phyloP scores from a whole-genome alignment of 2,329 filamentous ascomycete genomes.

The Diaporthe velutina region DNA sequence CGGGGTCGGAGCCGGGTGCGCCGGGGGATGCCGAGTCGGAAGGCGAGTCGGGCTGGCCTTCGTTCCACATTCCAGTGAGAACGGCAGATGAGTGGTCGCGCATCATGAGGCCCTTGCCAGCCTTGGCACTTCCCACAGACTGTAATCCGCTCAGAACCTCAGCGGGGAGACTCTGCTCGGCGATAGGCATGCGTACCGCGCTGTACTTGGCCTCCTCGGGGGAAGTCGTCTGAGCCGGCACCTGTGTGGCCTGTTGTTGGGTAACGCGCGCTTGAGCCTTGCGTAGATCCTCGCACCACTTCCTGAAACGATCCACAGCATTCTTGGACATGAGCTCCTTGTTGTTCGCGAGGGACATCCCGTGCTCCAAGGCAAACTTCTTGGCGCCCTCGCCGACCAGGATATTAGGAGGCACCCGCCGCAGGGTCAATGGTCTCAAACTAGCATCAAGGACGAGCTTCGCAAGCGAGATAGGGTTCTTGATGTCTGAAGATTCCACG shows the following conservation, averaged over 20 bases:
- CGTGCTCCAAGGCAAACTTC: conserved; percentile 85
- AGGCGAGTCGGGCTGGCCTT: conserved; percentile 73
- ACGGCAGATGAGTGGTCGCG: conserved; percentile 68
- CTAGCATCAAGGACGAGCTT: conserved; percentile 85
- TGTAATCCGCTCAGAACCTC: neutral
- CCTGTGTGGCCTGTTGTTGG: neutral
- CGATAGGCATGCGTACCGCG: neutral
- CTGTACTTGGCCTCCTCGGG: neutral
- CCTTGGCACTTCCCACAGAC: neutral
- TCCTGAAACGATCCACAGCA: conserved; percentile 81
- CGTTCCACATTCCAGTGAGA: conserved; percentile 70
- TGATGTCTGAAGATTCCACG: conserved; percentile 75
- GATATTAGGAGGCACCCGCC: conserved; percentile 92
- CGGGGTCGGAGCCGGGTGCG: conserved; percentile 1
- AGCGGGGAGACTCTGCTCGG: neutral
- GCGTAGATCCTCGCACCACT: conserved; percentile 81
- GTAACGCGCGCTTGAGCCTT: conserved; percentile 51
- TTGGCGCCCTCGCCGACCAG: conserved; percentile 88
- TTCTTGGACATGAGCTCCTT: conserved; percentile 84
- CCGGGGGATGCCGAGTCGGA: conserved; percentile 34
- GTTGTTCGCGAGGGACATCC: conserved; percentile 79
- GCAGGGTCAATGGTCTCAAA: conserved; percentile 81
- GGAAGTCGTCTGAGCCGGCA: neutral
- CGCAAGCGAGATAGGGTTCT: conserved; percentile 91
- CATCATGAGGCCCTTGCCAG: conserved; percentile 39